Percentiles rank a stretch among this genome's conserved stretches.
These are phyloP conservation scores for Obelidium mucronatum DNA, from an alignment of 192 early-diverging fungal genomes.

Conservation along the genomic window DNA sequence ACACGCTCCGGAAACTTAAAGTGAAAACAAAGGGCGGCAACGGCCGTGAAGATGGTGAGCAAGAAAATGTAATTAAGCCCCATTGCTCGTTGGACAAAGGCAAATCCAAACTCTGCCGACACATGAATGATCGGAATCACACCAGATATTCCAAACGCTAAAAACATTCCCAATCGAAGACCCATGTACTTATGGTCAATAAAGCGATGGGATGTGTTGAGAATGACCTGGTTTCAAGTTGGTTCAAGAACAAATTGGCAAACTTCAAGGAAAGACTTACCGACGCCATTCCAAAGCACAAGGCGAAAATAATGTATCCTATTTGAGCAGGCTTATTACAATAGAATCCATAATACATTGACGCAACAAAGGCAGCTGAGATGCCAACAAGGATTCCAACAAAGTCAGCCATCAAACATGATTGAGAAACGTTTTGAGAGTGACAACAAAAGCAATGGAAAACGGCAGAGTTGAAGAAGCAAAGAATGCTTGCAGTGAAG, in stretches of 20 bases:
- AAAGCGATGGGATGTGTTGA: neutral
- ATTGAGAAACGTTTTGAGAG: conserved; percentile 2
- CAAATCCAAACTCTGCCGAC: neutral
- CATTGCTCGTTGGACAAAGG: neutral
- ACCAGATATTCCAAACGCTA: neutral
- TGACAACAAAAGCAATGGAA: conserved; percentile 19
- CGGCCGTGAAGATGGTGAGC: neutral
- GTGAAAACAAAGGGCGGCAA: neutral
- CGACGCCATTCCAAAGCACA: neutral
- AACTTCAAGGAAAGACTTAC: neutral
- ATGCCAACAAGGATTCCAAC: neutral
- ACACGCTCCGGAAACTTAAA: neutral
- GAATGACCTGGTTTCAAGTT: neutral
- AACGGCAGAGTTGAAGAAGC: neutral
- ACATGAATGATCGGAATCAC: neutral
- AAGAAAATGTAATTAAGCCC: neutral
- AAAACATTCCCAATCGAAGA: neutral
- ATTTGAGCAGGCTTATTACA: neutral
- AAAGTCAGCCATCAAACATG: conserved; percentile 18
- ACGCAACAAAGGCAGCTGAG: neutral
- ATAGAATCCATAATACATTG: conserved; percentile 12
- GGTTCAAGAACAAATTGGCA: neutral
- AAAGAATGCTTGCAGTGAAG: neutral
- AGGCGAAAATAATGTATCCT: neutral
- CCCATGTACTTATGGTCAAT: neutral